These are phyloP conservation scores for Pilaira anomala DNA, from an alignment of 192 early-diverging fungal genomes.

Conservation along the genomic window DNA sequence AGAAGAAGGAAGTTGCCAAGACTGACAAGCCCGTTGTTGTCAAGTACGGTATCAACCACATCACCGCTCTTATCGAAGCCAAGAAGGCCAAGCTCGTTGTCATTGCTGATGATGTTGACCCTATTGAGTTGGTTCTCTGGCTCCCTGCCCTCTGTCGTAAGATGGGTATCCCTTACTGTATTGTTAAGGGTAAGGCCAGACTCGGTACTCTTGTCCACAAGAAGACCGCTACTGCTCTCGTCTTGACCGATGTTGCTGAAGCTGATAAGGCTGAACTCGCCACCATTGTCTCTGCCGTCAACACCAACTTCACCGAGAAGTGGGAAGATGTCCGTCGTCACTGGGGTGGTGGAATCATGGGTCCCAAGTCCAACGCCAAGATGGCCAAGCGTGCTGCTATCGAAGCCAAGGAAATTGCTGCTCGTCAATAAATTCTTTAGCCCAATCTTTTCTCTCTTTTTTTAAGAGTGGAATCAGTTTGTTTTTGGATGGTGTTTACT, in stretches of 20 bases:
- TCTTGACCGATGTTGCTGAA: conserved; percentile 87
- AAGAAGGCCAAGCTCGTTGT: conserved; percentile 99
- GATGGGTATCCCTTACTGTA: conserved; percentile 99
- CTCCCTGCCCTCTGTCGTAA: conserved; percentile 99
- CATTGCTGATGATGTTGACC: conserved; percentile 99
- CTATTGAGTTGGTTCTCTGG: conserved; percentile 98
- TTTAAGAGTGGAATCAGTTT: background rate
- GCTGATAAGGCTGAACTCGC: conserved; percentile 95
- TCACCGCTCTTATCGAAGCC: conserved; percentile 94
- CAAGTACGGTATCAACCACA: conserved; percentile 99
- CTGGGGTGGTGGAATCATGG: conserved; percentile 99
- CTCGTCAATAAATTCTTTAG: conserved; percentile 35
- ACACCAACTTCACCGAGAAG: conserved; percentile 97
- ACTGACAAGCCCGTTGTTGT: conserved; percentile 92
- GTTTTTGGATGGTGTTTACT: conserved; percentile 2
- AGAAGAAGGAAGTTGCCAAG: conserved; percentile 78
- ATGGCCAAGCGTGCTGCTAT: conserved; percentile 71
- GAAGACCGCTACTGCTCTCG: conserved; percentile 98
- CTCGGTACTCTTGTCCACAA: conserved; percentile 99
- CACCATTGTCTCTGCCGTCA: conserved; percentile 84
- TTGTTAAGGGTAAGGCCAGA: conserved; percentile 98
- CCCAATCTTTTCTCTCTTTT: background rate
- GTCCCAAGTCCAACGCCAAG: conserved; percentile 85
- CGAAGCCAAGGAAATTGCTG: conserved; percentile 44
- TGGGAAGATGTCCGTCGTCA: conserved; percentile 81